These are phyloP conservation scores for Leptodermis oblonga DNA, from an alignment of 257 asterid species.

Conservation along the genomic window DNA sequence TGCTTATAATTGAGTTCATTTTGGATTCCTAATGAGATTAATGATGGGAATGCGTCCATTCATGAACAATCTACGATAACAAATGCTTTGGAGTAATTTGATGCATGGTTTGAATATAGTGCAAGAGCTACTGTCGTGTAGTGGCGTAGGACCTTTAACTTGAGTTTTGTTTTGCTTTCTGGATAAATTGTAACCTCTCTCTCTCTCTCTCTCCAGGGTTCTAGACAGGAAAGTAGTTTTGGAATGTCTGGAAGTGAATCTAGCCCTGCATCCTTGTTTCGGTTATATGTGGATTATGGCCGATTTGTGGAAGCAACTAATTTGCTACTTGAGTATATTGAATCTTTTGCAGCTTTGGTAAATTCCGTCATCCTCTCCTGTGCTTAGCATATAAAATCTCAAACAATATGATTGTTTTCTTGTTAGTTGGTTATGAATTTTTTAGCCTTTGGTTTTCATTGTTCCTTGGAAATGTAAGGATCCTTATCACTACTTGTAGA, in stretches of 20 bases:
- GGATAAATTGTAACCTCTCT: background rate
- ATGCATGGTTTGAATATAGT: background rate
- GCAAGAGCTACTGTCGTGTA: background rate
- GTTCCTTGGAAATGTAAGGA: background rate
- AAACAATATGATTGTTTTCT: background rate
- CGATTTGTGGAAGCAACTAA: slow-evolving; percentile 83
- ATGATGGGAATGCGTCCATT: background rate
- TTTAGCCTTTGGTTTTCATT: background rate
- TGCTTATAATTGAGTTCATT: background rate
- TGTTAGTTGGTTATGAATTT: background rate
- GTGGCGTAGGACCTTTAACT: slow-evolving; percentile 1
- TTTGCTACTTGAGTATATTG: slow-evolving; percentile 71
- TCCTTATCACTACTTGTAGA: background rate
- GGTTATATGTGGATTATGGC: slow-evolving; percentile 75
- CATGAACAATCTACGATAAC: background rate
- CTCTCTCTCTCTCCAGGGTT: slow-evolving; percentile 41
- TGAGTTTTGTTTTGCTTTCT: slow-evolving; percentile 1
- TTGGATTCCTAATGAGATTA: background rate
- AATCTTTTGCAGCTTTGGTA: slow-evolving; percentile 63
- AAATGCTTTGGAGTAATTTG: background rate
- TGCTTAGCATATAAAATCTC: slow-evolving; percentile 12
- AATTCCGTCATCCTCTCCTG: slow-evolving; percentile 21
- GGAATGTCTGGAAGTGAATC: slow-evolving; percentile 88
- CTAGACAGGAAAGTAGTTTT: slow-evolving; percentile 47
- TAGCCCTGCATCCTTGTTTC: slow-evolving; percentile 75